Evolutionary conservation across 345 rosid genomes (phyloP).

Genomic region (Mallotus nudiflorus): DNA sequence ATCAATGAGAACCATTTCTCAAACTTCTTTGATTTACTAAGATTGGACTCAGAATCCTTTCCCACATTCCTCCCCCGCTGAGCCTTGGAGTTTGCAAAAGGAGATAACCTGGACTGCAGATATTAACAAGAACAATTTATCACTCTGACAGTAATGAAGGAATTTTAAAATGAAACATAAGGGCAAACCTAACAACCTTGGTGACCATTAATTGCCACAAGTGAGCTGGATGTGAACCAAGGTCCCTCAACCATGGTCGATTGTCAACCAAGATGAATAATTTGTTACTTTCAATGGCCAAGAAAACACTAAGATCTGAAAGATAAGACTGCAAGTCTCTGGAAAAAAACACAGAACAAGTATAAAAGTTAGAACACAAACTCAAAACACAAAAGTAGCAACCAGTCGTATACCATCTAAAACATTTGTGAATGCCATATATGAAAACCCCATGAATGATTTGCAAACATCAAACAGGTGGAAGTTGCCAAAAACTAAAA

Average conservation of each 20-base stretch:
- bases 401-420: too few species aligned
- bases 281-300: slow-evolving; percentile 76
- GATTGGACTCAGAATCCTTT: slow-evolving; percentile 39
- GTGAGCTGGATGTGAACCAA: slow-evolving; percentile 66
- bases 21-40: slow-evolving; percentile 37
- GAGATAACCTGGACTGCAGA: slow-evolving; percentile 91
- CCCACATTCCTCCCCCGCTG: slow-evolving; percentile 45
- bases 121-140: slow-evolving; percentile 23
- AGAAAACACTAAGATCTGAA: slow-evolving; percentile 79
- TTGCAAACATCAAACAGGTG: too few species aligned
- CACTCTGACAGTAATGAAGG: neutral
- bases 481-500: too few species aligned
- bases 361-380: slow-evolving; percentile 8
- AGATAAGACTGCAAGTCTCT: slow-evolving; percentile 98
- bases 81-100: slow-evolving; percentile 86
- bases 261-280: slow-evolving; percentile 90
- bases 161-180: neutral
- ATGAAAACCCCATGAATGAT: too few species aligned
- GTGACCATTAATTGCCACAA: slow-evolving; percentile 99
- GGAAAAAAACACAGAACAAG: slow-evolving; percentile 33
- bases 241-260: slow-evolving; percentile 75
- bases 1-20: slow-evolving; percentile 72
- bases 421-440: too few species aligned
- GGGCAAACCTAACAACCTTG: slow-evolving; percentile 55
- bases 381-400: neutral